Evolutionary conservation across 208 protist species (phyloP), one percentile per base, ranked within the genome.

Genomic region (Phytomonas francai): DNA sequence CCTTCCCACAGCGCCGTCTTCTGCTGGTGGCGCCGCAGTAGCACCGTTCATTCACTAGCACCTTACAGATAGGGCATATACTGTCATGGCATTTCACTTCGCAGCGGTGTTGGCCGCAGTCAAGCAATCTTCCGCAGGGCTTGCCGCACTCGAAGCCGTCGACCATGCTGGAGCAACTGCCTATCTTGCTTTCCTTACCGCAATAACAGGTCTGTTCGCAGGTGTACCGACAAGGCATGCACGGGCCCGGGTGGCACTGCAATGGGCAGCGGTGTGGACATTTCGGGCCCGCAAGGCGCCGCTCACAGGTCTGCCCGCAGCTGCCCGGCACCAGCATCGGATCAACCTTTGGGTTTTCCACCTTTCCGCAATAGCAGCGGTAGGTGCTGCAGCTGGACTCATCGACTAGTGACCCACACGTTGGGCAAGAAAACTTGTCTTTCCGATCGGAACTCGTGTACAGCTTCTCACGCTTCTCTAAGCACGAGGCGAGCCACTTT

Each of bases 81-180:
- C 94, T 94, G 22, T 84, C 74, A 68, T 98, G 96, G 71, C 96
- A 98, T 36, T 68, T 60, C 22, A 77, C 79, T 3, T 60, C 69
- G 74, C 96, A 98, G 49, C 59, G 63, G 49, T 97, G 93, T 25
- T 79, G 73, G 12, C 89, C 90, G 71, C 93, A 97, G 70, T 83
- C 75, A 0, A 91, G 78, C 70, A 78, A 27, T 62, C 86, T 88
- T 0, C 67, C 83, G 71, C 93, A 97, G 32, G 83, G 68, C 31
- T 86, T 76, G 27, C 70, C 73, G 68, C 91, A 96, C 63, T 84
- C 81, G 83, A 85, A 96, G 30, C 80, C 84, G 62, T 87, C 49
- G 16, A 83, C 58, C 27, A 72, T 79, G 71, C 83, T 92, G 42
- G 84, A 91, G 77, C 90, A 93, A 32, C 85, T 83, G 27, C 89